Evolutionary conservation across 1,284 basidiomycete species (phyloP).

Genomic region (Violaceomyces palustris): DNA sequence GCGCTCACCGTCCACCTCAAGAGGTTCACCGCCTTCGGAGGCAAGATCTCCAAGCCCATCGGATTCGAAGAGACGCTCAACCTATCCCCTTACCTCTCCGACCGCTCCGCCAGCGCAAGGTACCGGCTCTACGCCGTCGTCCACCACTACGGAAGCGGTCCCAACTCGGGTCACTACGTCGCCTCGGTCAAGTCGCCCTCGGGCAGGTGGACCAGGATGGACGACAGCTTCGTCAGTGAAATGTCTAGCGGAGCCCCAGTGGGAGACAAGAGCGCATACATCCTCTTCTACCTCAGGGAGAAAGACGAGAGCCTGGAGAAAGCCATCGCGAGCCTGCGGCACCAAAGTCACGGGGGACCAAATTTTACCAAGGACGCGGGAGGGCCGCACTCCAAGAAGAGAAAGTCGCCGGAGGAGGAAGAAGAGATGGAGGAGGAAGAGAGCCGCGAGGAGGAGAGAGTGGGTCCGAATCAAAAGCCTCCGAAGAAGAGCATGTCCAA

Average conservation of each 20-base stretch:
- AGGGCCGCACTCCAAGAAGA: too few species aligned
- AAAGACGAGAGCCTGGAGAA: conserved; percentile 23
- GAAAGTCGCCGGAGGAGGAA: too few species aligned
- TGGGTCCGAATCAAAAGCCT: too few species aligned
- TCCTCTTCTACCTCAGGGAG: conserved; percentile 83
- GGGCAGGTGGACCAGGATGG: conserved; percentile 83
- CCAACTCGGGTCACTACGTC: conserved; percentile 94
- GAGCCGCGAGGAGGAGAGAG: too few species aligned
- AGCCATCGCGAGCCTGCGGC: conserved; percentile 14
- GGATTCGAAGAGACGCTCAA: conserved; percentile 74
- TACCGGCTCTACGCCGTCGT: conserved; percentile 90
- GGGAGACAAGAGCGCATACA: conserved; percentile 76
- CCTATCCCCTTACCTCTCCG: conserved; percentile 77
- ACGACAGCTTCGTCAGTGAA: conserved; percentile 72
- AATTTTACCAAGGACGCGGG: too few species aligned
- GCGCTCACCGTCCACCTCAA: conserved; percentile 97
- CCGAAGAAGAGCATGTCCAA: too few species aligned
- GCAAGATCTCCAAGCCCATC: conserved; percentile 63
- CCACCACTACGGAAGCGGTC: conserved; percentile 84
- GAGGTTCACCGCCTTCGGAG: conserved; percentile 81
- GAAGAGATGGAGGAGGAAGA: too few species aligned
- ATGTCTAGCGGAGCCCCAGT: conserved; percentile 48
- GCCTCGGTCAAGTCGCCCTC: conserved; percentile 72
- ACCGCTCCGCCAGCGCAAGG: conserved; percentile 57
- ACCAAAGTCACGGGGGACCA: too few species aligned